phyloP scores from a whole-genome alignment of 345 rosid species.

The Gossypium stocksii region DNA sequence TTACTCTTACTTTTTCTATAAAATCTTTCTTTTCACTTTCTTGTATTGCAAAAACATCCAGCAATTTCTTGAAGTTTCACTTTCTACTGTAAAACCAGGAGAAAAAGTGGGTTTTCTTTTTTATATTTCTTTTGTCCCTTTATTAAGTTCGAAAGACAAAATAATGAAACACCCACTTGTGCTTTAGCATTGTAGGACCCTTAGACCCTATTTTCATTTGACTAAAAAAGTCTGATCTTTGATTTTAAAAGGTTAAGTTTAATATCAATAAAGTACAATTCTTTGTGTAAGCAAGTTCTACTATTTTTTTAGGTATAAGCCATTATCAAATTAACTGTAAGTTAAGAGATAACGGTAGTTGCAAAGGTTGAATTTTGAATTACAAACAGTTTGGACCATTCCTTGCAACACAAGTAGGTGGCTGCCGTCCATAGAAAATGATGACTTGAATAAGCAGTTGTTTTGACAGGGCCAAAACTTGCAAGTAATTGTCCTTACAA shows the following conservation, averaged over 20 bases:
- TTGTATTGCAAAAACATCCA: not conserved
- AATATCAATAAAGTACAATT: not conserved
- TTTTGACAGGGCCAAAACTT: too few relatives aligned
- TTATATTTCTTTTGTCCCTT: not conserved
- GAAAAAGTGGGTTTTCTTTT: not conserved
- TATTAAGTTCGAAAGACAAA: slow-evolving; percentile 39
- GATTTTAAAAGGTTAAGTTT: not conserved
- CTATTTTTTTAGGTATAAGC: not conserved
- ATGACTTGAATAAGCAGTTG: not conserved
- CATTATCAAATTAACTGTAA: not conserved
- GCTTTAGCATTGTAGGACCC: not conserved
- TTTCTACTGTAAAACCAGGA: not conserved
- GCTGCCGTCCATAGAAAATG: slow-evolving; percentile 10
- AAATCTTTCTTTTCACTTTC: not conserved
- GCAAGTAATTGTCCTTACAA: not conserved
- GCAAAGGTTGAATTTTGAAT: slow-evolving; percentile 1
- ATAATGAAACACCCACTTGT: slow-evolving; percentile 13
- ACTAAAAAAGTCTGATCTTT: not conserved
- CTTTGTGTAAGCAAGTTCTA: not conserved
- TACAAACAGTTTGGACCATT: not conserved
- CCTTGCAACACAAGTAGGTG: not conserved
- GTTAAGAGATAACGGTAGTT: not conserved
- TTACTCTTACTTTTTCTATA: not conserved
- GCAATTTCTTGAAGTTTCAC: not conserved
- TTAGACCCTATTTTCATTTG: not conserved